These are phyloP conservation scores for Stygiomarasmius scandens DNA, from an alignment of 1,284 basidiomycete genomes.

Conservation along the genomic window DNA sequence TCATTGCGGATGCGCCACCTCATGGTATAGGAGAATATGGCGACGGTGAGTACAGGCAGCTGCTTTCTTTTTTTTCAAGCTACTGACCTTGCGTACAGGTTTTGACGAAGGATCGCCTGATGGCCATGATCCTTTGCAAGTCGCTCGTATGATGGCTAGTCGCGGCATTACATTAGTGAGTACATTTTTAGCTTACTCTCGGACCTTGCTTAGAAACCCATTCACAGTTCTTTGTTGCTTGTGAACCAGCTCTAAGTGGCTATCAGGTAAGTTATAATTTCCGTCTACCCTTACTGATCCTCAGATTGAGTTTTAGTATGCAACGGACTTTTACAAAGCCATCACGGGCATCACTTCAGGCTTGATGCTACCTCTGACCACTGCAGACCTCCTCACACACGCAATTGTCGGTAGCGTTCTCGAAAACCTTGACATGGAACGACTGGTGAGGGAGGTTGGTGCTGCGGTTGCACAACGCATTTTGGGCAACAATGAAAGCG, in stretches of 20 bases:
- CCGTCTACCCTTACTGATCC: slow-evolving; percentile 16
- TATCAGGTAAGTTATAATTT: slow-evolving; percentile 69
- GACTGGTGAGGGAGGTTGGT: slow-evolving; percentile 92
- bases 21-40: slow-evolving; percentile 94
- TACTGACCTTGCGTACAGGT: slow-evolving; percentile 45
- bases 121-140: slow-evolving; percentile 86
- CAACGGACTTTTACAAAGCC: slow-evolving; percentile 95
- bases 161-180: slow-evolving; percentile 87
- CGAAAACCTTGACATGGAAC: slow-evolving; percentile 98
- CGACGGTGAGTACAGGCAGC: slow-evolving; percentile 63
- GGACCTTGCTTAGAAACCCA: not conserved
- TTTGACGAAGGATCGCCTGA: slow-evolving; percentile 93
- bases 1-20: slow-evolving; percentile 97
- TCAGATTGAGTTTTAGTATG: slow-evolving; percentile 59
- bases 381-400: slow-evolving; percentile 93
- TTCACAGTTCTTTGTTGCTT: slow-evolving; percentile 92
- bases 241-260: slow-evolving; percentile 94
- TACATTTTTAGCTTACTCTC: slow-evolving; percentile 15
- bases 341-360: slow-evolving; percentile 92
- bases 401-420: slow-evolving; percentile 97
- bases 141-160: slow-evolving; percentile 89
- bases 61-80: slow-evolving; percentile 15
- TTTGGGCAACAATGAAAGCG: slow-evolving; percentile 86
- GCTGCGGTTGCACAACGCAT: slow-evolving; percentile 92
- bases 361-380: slow-evolving; percentile 94